Evolutionary conservation across 306 rosid species (phyloP).

Genomic region (Luffa aegyptiaca): DNA sequence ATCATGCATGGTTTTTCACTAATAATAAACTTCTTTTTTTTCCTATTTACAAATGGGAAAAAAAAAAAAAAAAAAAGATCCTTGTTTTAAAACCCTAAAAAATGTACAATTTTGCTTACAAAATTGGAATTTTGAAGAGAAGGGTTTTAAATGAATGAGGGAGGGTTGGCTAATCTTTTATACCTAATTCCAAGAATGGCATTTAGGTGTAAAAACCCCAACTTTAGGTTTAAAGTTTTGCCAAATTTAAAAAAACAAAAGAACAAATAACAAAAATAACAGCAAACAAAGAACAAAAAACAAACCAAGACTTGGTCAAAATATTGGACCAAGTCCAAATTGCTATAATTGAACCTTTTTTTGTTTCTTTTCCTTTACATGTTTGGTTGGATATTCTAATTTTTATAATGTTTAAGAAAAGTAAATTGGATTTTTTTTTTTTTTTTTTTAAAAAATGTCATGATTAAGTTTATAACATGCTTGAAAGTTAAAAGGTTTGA

Average conservation of each 20-base stretch:
- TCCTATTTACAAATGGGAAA: background rate
- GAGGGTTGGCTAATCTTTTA: background rate
- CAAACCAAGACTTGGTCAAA: background rate
- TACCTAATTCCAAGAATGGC: background rate
- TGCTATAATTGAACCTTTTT: background rate
- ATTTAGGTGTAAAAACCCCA: background rate
- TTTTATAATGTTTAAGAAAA: background rate
- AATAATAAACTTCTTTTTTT: background rate
- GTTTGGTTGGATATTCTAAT: background rate
- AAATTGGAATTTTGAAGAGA: background rate
- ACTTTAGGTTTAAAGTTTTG: background rate
- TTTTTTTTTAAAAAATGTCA: background rate
- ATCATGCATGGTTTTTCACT: constrained; percentile 12
- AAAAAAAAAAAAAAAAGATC: background rate
- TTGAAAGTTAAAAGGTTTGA: background rate
- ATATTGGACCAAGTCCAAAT: background rate
- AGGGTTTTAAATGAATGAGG: background rate
- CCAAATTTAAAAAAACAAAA: background rate
- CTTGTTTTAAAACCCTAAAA: background rate
- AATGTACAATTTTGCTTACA: background rate
- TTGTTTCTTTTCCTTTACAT: background rate
- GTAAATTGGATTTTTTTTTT: background rate
- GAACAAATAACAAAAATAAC: background rate
- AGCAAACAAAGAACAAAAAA: background rate
- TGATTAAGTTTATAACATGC: background rate